Base-by-base conservation (phyloP, 2,329 filamentous ascomycete genomes). In the Penicillium concentricum region DNA sequence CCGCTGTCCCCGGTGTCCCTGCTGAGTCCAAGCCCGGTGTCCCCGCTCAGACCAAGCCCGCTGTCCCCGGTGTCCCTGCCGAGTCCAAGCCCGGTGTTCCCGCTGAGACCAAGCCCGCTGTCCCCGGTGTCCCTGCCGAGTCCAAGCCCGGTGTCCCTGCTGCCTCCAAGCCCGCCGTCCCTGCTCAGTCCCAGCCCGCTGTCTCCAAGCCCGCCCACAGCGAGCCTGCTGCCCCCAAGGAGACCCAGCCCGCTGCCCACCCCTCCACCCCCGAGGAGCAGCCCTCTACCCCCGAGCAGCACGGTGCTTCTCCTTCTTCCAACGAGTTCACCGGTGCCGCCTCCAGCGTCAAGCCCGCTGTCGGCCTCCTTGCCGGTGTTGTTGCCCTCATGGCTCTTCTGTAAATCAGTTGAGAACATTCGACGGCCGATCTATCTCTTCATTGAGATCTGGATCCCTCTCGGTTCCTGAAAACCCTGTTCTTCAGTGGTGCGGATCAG, bases 341-440 rank as follows among this genome's bases (percentile, higher is more conserved):
- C 55, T 65, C 67, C 49, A 66, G 54, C 60, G 63, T 70, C 60
- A 68, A 74, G 68, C 72, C 72, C 43, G 64, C 69, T 54, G 71
- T 62, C 53, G 73, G 73, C 50, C 60, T 76, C 59, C 62, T 75
- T 60, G 71, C 69, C 54, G 74, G 68, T 63, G 60, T 74, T 51
- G 66, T 75, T 56, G 74, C 67, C 42, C 45, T 74, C 58, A 73
- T 75, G 66, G 72, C 71, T 62, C 61, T 76, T 46, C 69, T 76
- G 58, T 76, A 74, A 69, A 67, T 56, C 51, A 55, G 56, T 54
- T 56, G 47, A 50, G 58, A 9, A 50, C 34, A 32, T 15, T 54
- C 49, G 28, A 62, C 32, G 35, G 7, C 20, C 37, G 44, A 38
- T 56, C 34, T 38, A 39, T 43, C 45, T 48, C 37, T 30, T 30